Conservation (phyloP, 2,329 filamentous ascomycete species). For the Paramyrothecium sp. region DNA sequence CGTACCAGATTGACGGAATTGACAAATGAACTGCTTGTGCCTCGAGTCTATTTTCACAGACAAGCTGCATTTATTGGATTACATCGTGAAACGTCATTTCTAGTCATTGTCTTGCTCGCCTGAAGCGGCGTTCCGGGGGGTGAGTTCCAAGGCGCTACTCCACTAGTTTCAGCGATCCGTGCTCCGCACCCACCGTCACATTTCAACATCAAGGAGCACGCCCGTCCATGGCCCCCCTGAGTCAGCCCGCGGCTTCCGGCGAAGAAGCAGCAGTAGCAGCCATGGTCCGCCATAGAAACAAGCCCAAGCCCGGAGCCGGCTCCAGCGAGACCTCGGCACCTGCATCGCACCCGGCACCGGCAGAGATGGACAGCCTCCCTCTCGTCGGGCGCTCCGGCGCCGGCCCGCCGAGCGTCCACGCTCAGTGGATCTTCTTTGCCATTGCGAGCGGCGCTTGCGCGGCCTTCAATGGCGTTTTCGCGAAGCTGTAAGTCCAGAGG, state of each 20-base stretch:
- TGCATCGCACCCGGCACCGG: slow-evolving; percentile 5
- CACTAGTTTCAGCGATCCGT: too few relatives aligned
- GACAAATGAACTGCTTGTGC: not conserved
- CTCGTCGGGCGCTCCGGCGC: not conserved
- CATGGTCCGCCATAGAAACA: slow-evolving; percentile 28
- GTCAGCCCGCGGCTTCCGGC: too few relatives aligned
- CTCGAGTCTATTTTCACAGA: too few relatives aligned
- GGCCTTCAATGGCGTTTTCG: slow-evolving; percentile 80
- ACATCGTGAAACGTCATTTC: too few relatives aligned
- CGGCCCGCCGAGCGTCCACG: slow-evolving; percentile 27
- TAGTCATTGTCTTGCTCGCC: too few relatives aligned
- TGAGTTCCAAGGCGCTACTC: too few relatives aligned
- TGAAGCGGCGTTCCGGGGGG: too few relatives aligned
- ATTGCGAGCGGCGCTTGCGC: slow-evolving; percentile 75
- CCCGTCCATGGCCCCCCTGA: not conserved
- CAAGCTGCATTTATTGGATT: too few relatives aligned
- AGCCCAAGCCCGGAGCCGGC: not conserved
- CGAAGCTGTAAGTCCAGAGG: slow-evolving; percentile 65
- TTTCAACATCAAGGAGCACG: too few relatives aligned
- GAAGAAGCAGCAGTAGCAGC: not conserved
- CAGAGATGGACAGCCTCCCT: not conserved
- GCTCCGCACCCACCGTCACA: too few relatives aligned
- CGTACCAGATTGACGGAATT: not conserved
- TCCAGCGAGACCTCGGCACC: not conserved
- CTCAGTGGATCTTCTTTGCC: slow-evolving; percentile 66